These are phyloP conservation scores for Tolypocladium ovalisporum DNA, from an alignment of 2,329 filamentous ascomycete species.

Conservation along the genomic window DNA sequence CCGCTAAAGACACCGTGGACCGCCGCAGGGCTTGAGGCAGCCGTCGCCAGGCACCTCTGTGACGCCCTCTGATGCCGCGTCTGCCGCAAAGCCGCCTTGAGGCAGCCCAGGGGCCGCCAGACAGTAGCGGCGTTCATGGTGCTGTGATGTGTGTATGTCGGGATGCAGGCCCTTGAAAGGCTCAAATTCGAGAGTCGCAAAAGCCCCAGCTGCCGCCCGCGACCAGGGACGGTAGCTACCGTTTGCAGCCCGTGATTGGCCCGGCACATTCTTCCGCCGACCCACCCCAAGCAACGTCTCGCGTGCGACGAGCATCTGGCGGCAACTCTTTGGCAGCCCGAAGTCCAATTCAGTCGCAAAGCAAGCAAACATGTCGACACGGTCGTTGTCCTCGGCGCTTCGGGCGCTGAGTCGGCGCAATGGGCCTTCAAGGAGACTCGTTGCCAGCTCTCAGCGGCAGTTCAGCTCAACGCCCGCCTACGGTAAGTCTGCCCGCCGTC, in stretches of 20 bases:
- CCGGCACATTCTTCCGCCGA: conserved; percentile 20
- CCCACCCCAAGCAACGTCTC: conserved; percentile 6
- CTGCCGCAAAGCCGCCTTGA: conserved; percentile 54
- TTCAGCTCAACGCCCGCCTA: conserved; percentile 19
- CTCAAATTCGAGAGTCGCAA: not conserved
- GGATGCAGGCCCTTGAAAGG: not conserved
- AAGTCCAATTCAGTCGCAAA: not conserved
- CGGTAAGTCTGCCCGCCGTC: conserved; percentile 11
- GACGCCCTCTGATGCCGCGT: conserved; percentile 36
- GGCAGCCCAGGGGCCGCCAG: conserved; percentile 59
- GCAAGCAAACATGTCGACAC: conserved; percentile 8
- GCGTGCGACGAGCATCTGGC: not conserved
- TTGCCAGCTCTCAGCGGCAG: conserved; percentile 5
- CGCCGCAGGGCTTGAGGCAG: conserved; percentile 10
- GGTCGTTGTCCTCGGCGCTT: conserved; percentile 13
- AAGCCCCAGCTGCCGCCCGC: not conserved
- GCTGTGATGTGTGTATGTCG: conserved; percentile 7
- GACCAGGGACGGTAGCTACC: conserved; percentile 2
- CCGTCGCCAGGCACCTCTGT: conserved; percentile 37
- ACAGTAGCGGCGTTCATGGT: conserved; percentile 50
- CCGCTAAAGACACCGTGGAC: conserved; percentile 16
- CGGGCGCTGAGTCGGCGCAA: conserved; percentile 11
- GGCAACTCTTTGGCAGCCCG: conserved; percentile 7
- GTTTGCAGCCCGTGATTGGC: conserved; percentile 24
- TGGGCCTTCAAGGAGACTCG: not conserved